These are phyloP conservation scores for Agarophyton chilense DNA, from an alignment of 23 red algal species.

Conservation along the genomic window DNA sequence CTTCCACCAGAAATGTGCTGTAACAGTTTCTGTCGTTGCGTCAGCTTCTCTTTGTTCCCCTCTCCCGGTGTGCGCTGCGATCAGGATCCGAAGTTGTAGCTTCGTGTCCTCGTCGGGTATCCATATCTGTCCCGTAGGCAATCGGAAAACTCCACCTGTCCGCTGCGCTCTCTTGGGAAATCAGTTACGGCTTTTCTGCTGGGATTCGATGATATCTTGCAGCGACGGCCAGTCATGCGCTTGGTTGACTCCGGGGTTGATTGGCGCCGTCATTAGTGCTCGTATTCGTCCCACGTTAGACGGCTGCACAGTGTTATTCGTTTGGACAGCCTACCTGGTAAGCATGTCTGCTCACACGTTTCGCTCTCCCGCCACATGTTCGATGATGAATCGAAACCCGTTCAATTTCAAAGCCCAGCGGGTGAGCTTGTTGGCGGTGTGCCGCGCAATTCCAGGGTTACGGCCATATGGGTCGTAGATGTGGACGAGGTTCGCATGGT, in stretches of 20 bases:
- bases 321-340: conserved; percentile 4
- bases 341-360: too few species aligned
- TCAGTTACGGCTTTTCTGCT: not conserved
- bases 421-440: too few species aligned
- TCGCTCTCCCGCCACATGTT: too few species aligned
- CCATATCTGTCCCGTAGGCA: conserved; percentile 19
- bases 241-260: not conserved
- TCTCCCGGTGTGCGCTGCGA: conserved; percentile 37
- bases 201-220: not conserved
- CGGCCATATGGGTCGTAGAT: too few species aligned
- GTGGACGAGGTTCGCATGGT: too few species aligned
- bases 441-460: too few species aligned
- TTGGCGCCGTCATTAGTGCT: not conserved
- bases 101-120: not conserved
- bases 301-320: not conserved
- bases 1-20: conserved; percentile 19
- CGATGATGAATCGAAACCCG: too few species aligned
- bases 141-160: not conserved
- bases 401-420: too few species aligned
- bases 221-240: conserved; percentile 2
- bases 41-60: conserved; percentile 16
- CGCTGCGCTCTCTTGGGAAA: not conserved
- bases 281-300: not conserved
- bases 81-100: conserved; percentile 19
- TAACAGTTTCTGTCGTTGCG: not conserved